Evolutionary conservation across 805 yeast species (phyloP).

Genomic region (Candida ortonii): DNA sequence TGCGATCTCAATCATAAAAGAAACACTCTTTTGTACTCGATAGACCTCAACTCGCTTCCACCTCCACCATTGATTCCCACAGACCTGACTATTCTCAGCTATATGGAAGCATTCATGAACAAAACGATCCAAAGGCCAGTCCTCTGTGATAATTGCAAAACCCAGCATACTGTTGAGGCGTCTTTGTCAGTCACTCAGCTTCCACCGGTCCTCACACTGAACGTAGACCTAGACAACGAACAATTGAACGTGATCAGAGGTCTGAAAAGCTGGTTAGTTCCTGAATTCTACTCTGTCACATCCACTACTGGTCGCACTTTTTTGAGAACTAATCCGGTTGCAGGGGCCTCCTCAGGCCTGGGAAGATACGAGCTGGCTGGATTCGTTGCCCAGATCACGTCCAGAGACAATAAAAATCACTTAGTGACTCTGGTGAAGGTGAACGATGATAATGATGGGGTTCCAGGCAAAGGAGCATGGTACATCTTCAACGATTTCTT

Average conservation of each 20-base stretch:
- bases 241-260: conserved; percentile 52
- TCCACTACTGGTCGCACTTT: conserved; percentile 28
- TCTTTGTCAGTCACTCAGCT: conserved; percentile 48
- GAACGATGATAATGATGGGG: conserved; percentile 23
- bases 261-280: conserved; percentile 56
- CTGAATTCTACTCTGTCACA: conserved; percentile 48
- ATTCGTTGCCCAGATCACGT: conserved; percentile 63
- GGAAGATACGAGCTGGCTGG: conserved; percentile 62
- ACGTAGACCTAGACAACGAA: conserved; percentile 51
- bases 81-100: conserved; percentile 46
- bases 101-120: conserved; percentile 61
- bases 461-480: conserved; percentile 48
- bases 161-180: conserved; percentile 53
- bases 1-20: conserved; percentile 39
- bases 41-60: conserved; percentile 40
- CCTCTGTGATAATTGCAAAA: conserved; percentile 50
- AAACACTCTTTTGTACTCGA: conserved; percentile 35
- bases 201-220: conserved; percentile 65
- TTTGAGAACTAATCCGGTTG: conserved; percentile 25
- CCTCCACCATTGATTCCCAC: conserved; percentile 33
- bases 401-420: conserved; percentile 53
- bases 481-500: conserved; percentile 86
- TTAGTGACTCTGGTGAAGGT: conserved; percentile 58
- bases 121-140: conserved; percentile 48
- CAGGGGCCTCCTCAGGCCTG: conserved; percentile 20